Conservation (phyloP, 2,329 filamentous ascomycete genomes). For the Coccinonectria pachysandricola region DNA sequence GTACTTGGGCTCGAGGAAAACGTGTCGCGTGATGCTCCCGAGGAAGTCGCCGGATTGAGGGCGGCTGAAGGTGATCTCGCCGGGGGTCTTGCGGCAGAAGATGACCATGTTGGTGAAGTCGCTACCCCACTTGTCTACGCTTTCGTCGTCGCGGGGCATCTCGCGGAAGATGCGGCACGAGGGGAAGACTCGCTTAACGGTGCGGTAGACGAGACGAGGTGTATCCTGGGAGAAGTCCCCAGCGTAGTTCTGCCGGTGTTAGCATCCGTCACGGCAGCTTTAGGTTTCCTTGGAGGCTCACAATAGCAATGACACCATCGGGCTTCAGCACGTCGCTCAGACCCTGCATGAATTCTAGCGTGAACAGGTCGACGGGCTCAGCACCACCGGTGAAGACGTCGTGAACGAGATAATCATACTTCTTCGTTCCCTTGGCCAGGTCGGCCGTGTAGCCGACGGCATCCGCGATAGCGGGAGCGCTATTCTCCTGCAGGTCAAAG, state of each 20-base stretch:
- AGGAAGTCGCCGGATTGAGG: slow-evolving; percentile 58
- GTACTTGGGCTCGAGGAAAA: slow-evolving; percentile 61
- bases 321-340: slow-evolving; percentile 62
- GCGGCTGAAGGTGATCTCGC: slow-evolving; percentile 53
- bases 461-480: slow-evolving; percentile 71
- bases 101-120: slow-evolving; percentile 96
- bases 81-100: slow-evolving; percentile 65
- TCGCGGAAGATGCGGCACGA: slow-evolving; percentile 88
- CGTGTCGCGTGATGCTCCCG: slow-evolving; percentile 56
- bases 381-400: slow-evolving; percentile 97
- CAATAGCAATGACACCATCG: slow-evolving; percentile 78
- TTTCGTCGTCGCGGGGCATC: slow-evolving; percentile 39
- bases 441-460: slow-evolving; percentile 59
- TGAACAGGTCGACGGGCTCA: slow-evolving; percentile 83
- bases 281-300: slow-evolving; percentile 39
- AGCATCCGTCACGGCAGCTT: slow-evolving; percentile 4
- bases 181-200: slow-evolving; percentile 75
- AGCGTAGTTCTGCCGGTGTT: slow-evolving; percentile 67
- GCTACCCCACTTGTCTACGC: slow-evolving; percentile 35
- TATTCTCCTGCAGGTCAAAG: slow-evolving; percentile 68
- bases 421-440: slow-evolving; percentile 32
- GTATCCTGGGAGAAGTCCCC: slow-evolving; percentile 73
- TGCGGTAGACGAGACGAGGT: slow-evolving; percentile 69
- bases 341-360: slow-evolving; percentile 66
- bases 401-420: slow-evolving; percentile 89